Percentiles rank a stretch among this genome's conserved stretches.
Evolutionary conservation across 1,139 yeast genomes (phyloP).

Genomic region (Kurtzmaniella quercitrusa): DNA sequence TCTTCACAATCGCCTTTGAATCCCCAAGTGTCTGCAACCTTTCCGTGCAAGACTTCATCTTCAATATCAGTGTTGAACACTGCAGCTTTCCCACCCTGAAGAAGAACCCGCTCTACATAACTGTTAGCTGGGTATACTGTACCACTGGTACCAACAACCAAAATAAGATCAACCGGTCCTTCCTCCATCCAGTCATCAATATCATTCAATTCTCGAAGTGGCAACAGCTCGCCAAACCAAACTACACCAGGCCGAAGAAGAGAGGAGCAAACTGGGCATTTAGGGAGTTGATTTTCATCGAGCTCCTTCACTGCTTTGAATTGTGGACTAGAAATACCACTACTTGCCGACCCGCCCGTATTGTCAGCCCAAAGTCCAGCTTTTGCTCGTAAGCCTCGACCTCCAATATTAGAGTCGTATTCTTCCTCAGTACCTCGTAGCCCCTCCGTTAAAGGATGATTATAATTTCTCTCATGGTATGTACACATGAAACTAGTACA

Average conservation of each 20-base stretch:
- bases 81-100: slow-evolving; percentile 78
- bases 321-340: slow-evolving; percentile 26
- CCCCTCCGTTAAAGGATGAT: slow-evolving; percentile 62
- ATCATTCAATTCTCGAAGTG: slow-evolving; percentile 54
- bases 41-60: slow-evolving; percentile 34
- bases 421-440: slow-evolving; percentile 40
- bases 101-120: slow-evolving; percentile 71
- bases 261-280: slow-evolving; percentile 68
- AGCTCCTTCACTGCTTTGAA: slow-evolving; percentile 46
- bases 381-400: slow-evolving; percentile 1
- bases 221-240: slow-evolving; percentile 88
- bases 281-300: slow-evolving; percentile 56
- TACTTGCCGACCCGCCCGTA: background rate
- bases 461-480: slow-evolving; percentile 50
- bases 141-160: slow-evolving; percentile 84
- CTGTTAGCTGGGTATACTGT: slow-evolving; percentile 90
- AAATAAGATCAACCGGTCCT: slow-evolving; percentile 60
- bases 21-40: slow-evolving; percentile 55
- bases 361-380: background rate
- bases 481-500: slow-evolving; percentile 78
- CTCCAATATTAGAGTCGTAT: slow-evolving; percentile 15
- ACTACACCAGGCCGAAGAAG: slow-evolving; percentile 83
- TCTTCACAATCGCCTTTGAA: slow-evolving; percentile 80
- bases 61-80: slow-evolving; percentile 72
- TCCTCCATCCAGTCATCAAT: slow-evolving; percentile 71